Base-by-base conservation (phyloP, 192 early-diverging fungal species). In the Ambispora gerdemannii region DNA sequence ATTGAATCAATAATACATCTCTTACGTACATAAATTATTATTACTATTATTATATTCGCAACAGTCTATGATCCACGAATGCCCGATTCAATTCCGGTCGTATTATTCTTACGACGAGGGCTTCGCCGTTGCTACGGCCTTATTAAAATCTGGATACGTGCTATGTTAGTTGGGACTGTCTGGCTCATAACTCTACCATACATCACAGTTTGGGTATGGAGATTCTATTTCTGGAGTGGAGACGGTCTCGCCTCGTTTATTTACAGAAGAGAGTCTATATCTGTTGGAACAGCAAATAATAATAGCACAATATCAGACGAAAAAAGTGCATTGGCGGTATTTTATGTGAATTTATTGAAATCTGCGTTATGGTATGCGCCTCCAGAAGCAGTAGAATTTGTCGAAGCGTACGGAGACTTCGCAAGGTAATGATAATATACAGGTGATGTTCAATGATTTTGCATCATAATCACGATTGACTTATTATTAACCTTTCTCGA, bases 161-260 rank as follows among this genome's bases (percentile, higher is more conserved):
- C 86, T n/a, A 38, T 89, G 0, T 62, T 93, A 6, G 91, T 94
- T 0, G 70, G 76, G 10, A 74, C 73, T 19, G 81, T 92, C 51
- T 97, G 95, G 95, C 81, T 94, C 32, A 82, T 92, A 15, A 66
- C 86, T 51, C 81, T 97, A 30, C 95, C 95, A 15, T 92, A 90
- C 61, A 74, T 89, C 38, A 88, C 92, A 1, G 83, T 92, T 36
- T 93, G 92, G 91, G 82, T 90, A 19, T 92, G 89, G 89, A 82
- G 91, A 22, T 83, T 93, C 68, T 93, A 90, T 74, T 95, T 94
- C 67, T 92, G 89, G 91, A 83, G 83, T 62, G 88, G 86, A 8
- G 86, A 90, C 63, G 75, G 76, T 43, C 66, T 86, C 31, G 81
- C 76, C 0, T 83, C 75, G 43, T 74, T 33, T 20, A 62, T 76